Evolutionary conservation across 2,329 filamentous ascomycete species (phyloP).

Genomic region (Zelopaecilomyces penicillatus): DNA sequence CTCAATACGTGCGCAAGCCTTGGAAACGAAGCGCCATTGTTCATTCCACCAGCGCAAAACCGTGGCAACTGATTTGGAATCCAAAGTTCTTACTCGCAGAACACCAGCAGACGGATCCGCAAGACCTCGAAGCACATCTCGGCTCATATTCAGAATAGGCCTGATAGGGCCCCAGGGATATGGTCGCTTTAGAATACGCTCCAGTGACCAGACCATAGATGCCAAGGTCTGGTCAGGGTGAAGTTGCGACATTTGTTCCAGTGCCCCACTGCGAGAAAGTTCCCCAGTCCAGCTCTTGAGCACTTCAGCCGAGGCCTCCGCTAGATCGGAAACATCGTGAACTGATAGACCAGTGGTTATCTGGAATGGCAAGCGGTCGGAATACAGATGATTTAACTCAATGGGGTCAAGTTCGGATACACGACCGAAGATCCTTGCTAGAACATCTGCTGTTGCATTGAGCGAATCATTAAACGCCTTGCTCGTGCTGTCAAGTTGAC

Average conservation of each 20-base stretch:
- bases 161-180: constrained; percentile 49
- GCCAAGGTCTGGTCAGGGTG: constrained; percentile 33
- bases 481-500: constrained; percentile 29
- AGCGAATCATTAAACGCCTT: constrained; percentile 73
- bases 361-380: constrained; percentile 58
- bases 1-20: constrained; percentile 77
- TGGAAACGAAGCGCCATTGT: constrained; percentile 73
- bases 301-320: constrained; percentile 71
- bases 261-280: constrained; percentile 33
- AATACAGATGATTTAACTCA: constrained; percentile 62
- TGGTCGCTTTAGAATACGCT: constrained; percentile 26
- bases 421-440: constrained; percentile 68
- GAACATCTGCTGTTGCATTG: constrained; percentile 42
- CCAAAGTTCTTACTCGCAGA: constrained; percentile 46
- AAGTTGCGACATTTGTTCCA: constrained; percentile 31
- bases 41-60: constrained; percentile 75
- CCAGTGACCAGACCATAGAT: constrained; percentile 35
- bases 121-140: constrained; percentile 48
- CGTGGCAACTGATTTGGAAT: constrained; percentile 52
- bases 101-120: constrained; percentile 49
- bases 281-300: constrained; percentile 76
- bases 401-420: constrained; percentile 66
- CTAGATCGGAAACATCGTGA: constrained; percentile 69
- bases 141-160: constrained; percentile 48
- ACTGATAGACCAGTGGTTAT: constrained; percentile 73